Evolutionary conservation across 129 eudicot species (phyloP), one percentile per base, ranked within the genome.

Genomic region (Flaveria robusta): DNA sequence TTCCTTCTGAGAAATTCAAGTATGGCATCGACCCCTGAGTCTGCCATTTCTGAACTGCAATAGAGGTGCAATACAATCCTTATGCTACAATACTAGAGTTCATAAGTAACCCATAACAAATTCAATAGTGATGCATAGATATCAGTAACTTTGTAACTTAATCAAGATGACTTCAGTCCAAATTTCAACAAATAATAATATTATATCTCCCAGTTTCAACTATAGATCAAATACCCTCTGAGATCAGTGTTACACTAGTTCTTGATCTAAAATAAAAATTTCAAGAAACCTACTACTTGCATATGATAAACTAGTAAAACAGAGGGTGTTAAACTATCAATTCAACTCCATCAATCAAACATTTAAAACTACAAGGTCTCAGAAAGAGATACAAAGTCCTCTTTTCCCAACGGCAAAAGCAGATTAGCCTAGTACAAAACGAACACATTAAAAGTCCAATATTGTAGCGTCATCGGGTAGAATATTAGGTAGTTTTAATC

Each of bases 1-100:
- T 93, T 93, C 87, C 86, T 86, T 59, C 49, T 75, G 68, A 93
- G 78, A 64, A 84, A 93, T 7, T 93, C 95, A 67, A 93, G 74
- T 47, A 93, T 90, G 42, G 72, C 86, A 86, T 90, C 88, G 77
- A 93, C 89, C 63, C 89, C 60, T 24, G 96, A 84, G 77, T 83
- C 92, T 55, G 81, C 95, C 98, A 93, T 93, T 24, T 83, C 73
- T 71, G 20, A 74, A 71, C 76, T 70, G 68, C 66, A 71, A 79
- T 42, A 79, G 16, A 6, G 13, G 9, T 19, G 13, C 50, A 29
- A 85, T 39, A 31, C 23, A 74, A 63, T 64, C 34, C 46, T 27
- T 58, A 46, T n/a, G 42, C 29, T 16, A 62, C 54, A 52, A 43
- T 18, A 46, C 8, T 5, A 0, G 15, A 68, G 27, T 59, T 37